A percentile compares a stretch with the other conserved stretches of the same genome.
These are phyloP conservation scores for Rhizophora mangle DNA, from an alignment of 345 rosid genomes.

Conservation along the genomic window DNA sequence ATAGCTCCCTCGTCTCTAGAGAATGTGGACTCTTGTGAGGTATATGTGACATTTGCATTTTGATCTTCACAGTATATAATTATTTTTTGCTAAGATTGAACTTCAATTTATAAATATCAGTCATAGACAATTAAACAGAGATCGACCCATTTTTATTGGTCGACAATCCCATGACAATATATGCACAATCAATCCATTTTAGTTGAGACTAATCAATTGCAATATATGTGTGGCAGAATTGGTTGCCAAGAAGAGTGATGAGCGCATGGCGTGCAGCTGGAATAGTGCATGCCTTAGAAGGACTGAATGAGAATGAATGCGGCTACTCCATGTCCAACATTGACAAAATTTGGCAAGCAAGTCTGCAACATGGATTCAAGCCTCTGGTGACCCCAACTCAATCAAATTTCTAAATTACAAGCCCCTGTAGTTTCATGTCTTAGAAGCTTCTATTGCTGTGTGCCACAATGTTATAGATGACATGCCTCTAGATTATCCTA, in stretches of 20 bases:
- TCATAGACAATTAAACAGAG: too few relatives aligned
- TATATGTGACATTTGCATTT: not conserved
- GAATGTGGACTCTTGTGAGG: constrained; percentile 82
- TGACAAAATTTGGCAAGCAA: constrained; percentile 53
- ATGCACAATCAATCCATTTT: too few relatives aligned
- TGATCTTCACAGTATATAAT: too few relatives aligned
- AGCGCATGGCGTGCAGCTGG: constrained; percentile 69
- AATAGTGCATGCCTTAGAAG: constrained; percentile 62
- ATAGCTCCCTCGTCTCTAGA: constrained; percentile 44
- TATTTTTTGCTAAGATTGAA: too few relatives aligned
- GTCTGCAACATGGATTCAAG: constrained; percentile 52
- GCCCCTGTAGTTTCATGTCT: too few relatives aligned
- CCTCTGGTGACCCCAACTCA: constrained; percentile 31
- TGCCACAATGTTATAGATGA: too few relatives aligned
- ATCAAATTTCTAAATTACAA: not conserved
- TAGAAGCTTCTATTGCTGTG: too few relatives aligned
- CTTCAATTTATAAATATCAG: too few relatives aligned
- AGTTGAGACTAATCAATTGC: too few relatives aligned
- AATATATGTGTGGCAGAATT: constrained; percentile 38
- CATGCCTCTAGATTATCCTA: too few relatives aligned
- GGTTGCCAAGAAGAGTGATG: constrained; percentile 77
- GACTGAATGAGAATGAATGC: constrained; percentile 59
- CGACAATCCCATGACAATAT: too few relatives aligned
- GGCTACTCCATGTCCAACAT: constrained; percentile 38
- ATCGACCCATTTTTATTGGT: too few relatives aligned